Evolutionary conservation across 805 yeast genomes (phyloP).

Genomic region (Saccharomyces jurei): DNA sequence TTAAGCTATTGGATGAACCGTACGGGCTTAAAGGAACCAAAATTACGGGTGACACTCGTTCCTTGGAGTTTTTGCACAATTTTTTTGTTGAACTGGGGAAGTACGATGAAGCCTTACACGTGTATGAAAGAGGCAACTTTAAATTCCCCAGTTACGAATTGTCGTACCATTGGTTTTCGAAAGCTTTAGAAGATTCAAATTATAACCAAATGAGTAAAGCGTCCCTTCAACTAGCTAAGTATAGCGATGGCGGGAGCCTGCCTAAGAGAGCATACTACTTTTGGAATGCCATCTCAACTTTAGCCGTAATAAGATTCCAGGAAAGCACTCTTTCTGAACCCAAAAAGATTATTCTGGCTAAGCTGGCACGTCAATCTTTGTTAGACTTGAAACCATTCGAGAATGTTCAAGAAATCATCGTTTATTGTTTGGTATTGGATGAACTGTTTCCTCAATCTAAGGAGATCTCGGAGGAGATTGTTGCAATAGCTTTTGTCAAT

Average conservation of each 20-base stretch:
- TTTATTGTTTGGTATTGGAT: conserved; percentile 45
- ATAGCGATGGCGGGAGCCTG: conserved; percentile 6
- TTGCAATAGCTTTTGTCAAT: conserved; percentile 28
- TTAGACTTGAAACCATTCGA: conserved; percentile 44
- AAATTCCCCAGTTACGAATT: conserved; percentile 46
- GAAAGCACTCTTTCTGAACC: conserved; percentile 32
- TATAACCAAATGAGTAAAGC: conserved; percentile 47
- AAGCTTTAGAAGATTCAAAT: conserved; percentile 42
- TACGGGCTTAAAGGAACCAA: conserved; percentile 17
- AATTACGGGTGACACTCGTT: conserved; percentile 40
- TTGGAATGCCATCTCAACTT: conserved; percentile 48
- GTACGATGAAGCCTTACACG: conserved; percentile 36
- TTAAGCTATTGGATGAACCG: conserved; percentile 22
- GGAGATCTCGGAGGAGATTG: conserved; percentile 32
- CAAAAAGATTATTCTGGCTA: conserved; percentile 47
- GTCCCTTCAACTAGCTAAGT: conserved; percentile 33
- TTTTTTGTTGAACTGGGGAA: conserved; percentile 37
- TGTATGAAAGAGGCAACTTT: conserved; percentile 51
- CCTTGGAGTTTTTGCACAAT: conserved; percentile 41
- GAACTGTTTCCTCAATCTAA: conserved; percentile 22
- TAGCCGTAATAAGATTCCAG: conserved; percentile 37
- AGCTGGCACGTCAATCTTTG: conserved; percentile 51
- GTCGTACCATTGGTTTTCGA: conserved; percentile 50
- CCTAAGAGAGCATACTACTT: conserved; percentile 33
- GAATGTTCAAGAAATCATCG: conserved; percentile 58